A percentile compares a stretch with the other conserved stretches of the same genome.
phyloP scores from a whole-genome alignment of 2,329 filamentous ascomycete genomes.

The Tolypocladium tropicale region DNA sequence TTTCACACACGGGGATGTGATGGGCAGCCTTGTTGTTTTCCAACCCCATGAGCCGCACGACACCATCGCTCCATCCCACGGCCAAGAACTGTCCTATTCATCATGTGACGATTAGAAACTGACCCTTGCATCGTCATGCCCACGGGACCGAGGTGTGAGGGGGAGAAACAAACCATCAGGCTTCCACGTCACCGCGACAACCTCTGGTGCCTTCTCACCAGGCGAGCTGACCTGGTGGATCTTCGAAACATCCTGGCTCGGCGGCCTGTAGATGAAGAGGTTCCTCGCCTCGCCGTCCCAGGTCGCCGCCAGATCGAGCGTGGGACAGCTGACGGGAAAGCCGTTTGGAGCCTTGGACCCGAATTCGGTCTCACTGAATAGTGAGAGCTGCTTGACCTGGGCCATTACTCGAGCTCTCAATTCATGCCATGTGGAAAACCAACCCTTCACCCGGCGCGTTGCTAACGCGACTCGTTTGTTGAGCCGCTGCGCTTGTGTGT shows the following conservation, averaged over 20 bases:
- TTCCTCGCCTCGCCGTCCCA: slow-evolving; percentile 55
- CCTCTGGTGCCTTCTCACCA: slow-evolving; percentile 29
- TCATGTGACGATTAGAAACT: no score
- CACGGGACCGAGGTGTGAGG: not conserved
- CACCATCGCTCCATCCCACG: slow-evolving; percentile 74
- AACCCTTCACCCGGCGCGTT: not conserved
- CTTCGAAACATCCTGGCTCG: slow-evolving; percentile 55
- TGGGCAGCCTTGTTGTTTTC: slow-evolving; percentile 77
- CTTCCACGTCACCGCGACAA: slow-evolving; percentile 52
- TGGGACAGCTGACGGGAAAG: slow-evolving; percentile 67
- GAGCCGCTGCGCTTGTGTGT: not conserved
- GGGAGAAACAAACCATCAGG: slow-evolving; percentile 48
- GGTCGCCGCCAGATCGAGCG: slow-evolving; percentile 72
- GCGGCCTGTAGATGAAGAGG: slow-evolving; percentile 68
- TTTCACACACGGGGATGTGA: slow-evolving; percentile 47
- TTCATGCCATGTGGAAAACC: not conserved
- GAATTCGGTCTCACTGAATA: slow-evolving; percentile 48
- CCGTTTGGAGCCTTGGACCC: slow-evolving; percentile 42
- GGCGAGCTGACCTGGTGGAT: slow-evolving; percentile 33
- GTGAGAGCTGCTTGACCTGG: slow-evolving; percentile 25
- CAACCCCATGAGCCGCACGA: slow-evolving; percentile 64
- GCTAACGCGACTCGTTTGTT: not conserved
- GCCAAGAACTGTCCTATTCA: slow-evolving; percentile 63
- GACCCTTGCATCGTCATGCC: no score
- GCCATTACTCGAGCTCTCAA: slow-evolving; percentile 12